These are phyloP conservation scores for Podila epicladia DNA, from an alignment of 192 early-diverging fungal genomes.

Conservation along the genomic window DNA sequence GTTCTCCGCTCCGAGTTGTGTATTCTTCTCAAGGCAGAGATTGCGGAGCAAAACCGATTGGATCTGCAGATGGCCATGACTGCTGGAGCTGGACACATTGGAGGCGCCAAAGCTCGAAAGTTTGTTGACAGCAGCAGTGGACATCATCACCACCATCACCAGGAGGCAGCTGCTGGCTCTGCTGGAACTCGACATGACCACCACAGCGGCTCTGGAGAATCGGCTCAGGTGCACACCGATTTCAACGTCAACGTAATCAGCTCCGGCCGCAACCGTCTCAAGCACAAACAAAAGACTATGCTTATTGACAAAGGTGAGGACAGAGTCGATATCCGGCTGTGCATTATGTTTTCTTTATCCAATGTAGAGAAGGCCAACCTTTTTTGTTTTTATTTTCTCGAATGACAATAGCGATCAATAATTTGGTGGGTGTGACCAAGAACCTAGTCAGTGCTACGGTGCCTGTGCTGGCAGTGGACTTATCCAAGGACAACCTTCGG, in stretches of 20 bases:
- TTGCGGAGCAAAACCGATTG: conserved; percentile 69
- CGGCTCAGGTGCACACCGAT: conserved; percentile 31
- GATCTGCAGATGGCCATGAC: conserved; percentile 62
- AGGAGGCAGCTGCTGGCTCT: conserved; percentile 28
- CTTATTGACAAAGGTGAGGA: conserved; percentile 64
- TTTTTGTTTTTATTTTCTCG: conserved; percentile 1
- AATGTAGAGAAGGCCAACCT: conserved; percentile 45
- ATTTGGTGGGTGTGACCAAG: conserved; percentile 66
- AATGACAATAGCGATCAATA: conserved; percentile 57
- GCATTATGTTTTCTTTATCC: conserved; percentile 29
- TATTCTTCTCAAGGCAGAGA: conserved; percentile 70
- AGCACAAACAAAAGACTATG: conserved; percentile 65
- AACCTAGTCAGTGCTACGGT: conserved; percentile 55
- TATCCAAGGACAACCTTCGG: conserved; percentile 66
- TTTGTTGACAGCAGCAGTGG: conserved; percentile 10
- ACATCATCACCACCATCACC: conserved; percentile 5
- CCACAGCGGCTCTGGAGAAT: conserved; percentile 42
- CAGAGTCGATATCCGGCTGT: conserved; percentile 4
- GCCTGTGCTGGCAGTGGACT: conserved; percentile 72
- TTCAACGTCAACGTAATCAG: conserved; percentile 61
- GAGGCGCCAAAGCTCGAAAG: conserved; percentile 14
- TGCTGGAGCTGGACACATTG: conserved; percentile 40
- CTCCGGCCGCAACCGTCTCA: conserved; percentile 58
- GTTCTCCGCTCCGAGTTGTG: conserved; percentile 65
- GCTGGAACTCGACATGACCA: conserved; percentile 46